phyloP scores from a whole-genome alignment of 1,284 basidiomycete genomes.

The Sporisorium exsertum region DNA sequence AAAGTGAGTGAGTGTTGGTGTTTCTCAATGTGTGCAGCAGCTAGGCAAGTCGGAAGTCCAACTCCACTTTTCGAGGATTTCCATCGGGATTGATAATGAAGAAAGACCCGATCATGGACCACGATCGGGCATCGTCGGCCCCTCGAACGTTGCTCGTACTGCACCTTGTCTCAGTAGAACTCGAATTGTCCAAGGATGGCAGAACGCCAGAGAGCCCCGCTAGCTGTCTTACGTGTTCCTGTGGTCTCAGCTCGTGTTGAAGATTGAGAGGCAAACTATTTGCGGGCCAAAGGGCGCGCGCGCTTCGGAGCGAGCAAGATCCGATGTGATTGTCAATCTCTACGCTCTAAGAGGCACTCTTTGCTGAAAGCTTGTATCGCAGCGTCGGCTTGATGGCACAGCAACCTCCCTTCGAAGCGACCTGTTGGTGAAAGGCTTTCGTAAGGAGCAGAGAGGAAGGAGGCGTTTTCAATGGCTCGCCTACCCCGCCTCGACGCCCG shows the following conservation, averaged over 20 bases:
- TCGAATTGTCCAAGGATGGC: no score
- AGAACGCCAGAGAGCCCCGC: no score
- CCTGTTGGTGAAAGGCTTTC: neutral
- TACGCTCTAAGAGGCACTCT: no score
- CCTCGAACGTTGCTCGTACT: no score
- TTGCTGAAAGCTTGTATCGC: neutral
- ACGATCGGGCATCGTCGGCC: no score
- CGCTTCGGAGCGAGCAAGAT: no score
- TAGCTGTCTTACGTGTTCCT: neutral
- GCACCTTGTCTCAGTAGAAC: no score
- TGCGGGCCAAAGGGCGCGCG: no score
- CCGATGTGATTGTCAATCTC: no score
- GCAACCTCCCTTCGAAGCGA: neutral
- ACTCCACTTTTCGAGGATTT: constrained; percentile 1
- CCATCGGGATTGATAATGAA: no score
- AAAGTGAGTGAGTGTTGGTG: neutral
- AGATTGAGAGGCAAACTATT: neutral
- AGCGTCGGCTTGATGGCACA: neutral
- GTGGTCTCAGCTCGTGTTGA: neutral
- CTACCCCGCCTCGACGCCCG: no score
- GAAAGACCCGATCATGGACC: no score
- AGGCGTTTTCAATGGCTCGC: neutral
- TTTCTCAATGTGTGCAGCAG: neutral
- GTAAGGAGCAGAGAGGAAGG: neutral
- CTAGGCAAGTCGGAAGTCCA: constrained; percentile 1